Conservation (phyloP, 108 stramenopile species). For the Skeletonema menzelii region DNA sequence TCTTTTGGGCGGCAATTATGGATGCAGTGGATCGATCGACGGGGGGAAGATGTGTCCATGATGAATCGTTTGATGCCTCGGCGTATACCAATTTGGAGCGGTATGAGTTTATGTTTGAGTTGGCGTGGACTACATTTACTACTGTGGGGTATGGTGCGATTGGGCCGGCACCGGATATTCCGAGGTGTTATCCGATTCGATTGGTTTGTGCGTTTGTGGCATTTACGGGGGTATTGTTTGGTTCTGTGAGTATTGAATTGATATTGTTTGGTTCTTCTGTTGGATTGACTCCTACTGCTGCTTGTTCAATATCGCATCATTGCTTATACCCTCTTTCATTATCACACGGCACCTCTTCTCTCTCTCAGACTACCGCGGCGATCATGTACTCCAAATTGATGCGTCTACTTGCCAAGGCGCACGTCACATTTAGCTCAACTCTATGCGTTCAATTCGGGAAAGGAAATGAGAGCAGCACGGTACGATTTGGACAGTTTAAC, state of each 20-base stretch:
- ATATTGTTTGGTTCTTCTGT: neutral
- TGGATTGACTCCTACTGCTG: neutral
- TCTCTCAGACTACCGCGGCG: slow-evolving; percentile 13
- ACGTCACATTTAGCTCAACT: slow-evolving; percentile 32
- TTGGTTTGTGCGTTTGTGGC: slow-evolving; percentile 34
- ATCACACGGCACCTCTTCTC: neutral
- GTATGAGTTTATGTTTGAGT: slow-evolving; percentile 26
- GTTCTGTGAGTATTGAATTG: slow-evolving; percentile 17
- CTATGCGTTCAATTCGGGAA: slow-evolving; percentile 38
- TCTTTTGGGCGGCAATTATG: slow-evolving; percentile 13
- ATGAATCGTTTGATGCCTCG: neutral
- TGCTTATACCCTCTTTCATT: neutral
- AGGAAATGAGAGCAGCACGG: slow-evolving; percentile 23
- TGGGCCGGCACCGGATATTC: slow-evolving; percentile 6
- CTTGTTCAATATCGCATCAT: neutral
- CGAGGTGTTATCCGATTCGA: slow-evolving; percentile 20
- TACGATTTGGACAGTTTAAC: slow-evolving; percentile 22
- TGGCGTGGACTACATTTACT: slow-evolving; percentile 41
- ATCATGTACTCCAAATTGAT: slow-evolving; percentile 36
- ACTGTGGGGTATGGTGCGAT: slow-evolving; percentile 42
- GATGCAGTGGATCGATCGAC: neutral
- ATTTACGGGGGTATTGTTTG: slow-evolving; percentile 39
- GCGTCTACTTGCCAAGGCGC: slow-evolving; percentile 17
- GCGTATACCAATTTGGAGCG: neutral
- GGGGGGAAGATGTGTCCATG: slow-evolving; percentile 12